Base-by-base conservation (phyloP, 2,329 filamentous ascomycete genomes). In the Aspergillus uvarum region DNA sequence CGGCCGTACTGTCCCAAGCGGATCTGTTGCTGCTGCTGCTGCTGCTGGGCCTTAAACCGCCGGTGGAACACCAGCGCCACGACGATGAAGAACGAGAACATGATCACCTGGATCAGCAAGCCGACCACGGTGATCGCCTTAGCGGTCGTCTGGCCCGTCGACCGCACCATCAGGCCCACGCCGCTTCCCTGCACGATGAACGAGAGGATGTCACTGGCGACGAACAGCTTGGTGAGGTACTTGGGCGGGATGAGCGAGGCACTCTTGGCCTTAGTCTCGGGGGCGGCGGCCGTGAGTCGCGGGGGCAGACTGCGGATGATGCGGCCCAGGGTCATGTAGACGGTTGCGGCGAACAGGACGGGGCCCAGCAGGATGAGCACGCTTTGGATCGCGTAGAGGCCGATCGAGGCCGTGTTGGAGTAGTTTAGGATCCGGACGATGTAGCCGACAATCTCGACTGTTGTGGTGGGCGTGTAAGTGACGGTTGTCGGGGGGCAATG, bases 251-350 rank as follows among this genome's bases (percentile, higher is more conserved):
- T 78, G 66, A 81, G 72, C 4, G 80, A 72, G 8, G 73, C 71
- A 8, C 75, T 69, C 58, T 81, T 80, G 32, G 70, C 77, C 7
- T 78, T 68, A 5, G 38, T 19, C 7, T 19, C 38, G n/a, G 12
- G 22, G 22, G 22, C 14, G 6, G 16, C 14, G 5, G 38, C 14
- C 16, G 38, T 44, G 38, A 16, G 14, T 44, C 38, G 14, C 38
- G 2, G 16, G 14, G 38, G 16, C n/a, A 44, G 38, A 44, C 76
- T 65, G 22, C 74, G 71, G 14, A 82, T 77, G 42, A 83, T 73
- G 8, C 81, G 77, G 32, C 76, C 78, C 42, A 83, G 76, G 16
- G 76, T 72, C 70, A 82, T 83, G 65, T 83, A 83, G 62, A 82
- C 79, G 0, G 77, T 76, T 14, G 81, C 81, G 19, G 81, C 81